Evolutionary conservation across 2,329 filamentous ascomycete species (phyloP), one percentile per base, ranked within the genome.

Genomic region (Cytospora piceae): DNA sequence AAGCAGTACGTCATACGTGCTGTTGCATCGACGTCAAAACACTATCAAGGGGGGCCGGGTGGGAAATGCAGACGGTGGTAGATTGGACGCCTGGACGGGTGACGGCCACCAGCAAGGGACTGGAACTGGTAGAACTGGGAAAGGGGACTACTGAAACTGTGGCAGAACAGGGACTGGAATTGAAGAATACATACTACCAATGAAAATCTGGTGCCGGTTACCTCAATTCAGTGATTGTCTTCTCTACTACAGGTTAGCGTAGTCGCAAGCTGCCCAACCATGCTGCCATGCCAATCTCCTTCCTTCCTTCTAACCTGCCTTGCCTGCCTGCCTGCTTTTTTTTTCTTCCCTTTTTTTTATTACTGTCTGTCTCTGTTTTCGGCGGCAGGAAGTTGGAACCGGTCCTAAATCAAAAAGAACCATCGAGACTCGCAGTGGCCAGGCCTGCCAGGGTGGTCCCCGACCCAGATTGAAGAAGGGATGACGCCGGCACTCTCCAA

Each of bases 1-100:
- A 57, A 53, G 57, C 56, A 64, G 37, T 67, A 67, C 65, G 65
- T 67, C 65, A 67, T 67, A 64, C 24, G 63, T 57, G 51, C 24
- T 37, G 49, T 56, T 53, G 61, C 61, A 63, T 24, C 56, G 61
- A 67, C 61, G 32, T 60, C 52, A 53, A 61, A 61, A 64, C 39
- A 60, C 46, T 49, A 49, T 59, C 42, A 58, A 58, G 61, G 54
- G 54, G 29, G 17, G 39, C 39, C 24, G 34, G 34, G 37, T 20
- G 53, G 61, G 53, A 37, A 22, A n/a, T 49, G 46, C 46, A 49
- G 46, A 42, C 39, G 39, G 39, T n/a, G 20, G 39, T 14, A 9
- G 34, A 12, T 29, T 29, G 5, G 27, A 29, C 27, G 34, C 34
- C 11, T 14, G 34, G 14, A 9, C 3, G 34, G 34, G 34, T 37